Evolutionary conservation across 306 rosid species (phyloP).

Genomic region (Sesbania bispinosa): DNA sequence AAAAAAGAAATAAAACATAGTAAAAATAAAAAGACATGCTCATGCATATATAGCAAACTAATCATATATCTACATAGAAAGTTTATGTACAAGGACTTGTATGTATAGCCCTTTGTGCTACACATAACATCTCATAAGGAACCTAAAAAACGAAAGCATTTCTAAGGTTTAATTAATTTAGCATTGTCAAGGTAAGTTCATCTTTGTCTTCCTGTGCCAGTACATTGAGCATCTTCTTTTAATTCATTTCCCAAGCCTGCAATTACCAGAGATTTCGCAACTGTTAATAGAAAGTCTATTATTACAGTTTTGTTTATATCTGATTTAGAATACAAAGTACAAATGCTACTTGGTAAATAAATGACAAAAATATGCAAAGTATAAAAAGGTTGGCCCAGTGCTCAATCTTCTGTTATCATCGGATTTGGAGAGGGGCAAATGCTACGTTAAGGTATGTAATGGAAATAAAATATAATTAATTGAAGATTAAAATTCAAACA

Average conservation of each 20-base stretch:
- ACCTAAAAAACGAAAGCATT: constrained; percentile 22
- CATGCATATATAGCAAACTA: neutral
- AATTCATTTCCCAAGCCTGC: constrained; percentile 85
- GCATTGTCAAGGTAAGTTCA: constrained; percentile 1
- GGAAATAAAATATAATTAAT: neutral
- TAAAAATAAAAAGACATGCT: neutral
- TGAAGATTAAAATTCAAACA: neutral
- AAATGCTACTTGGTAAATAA: neutral
- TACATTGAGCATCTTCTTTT: constrained; percentile 23
- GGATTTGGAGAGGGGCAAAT: neutral
- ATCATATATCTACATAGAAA: constrained; percentile 2
- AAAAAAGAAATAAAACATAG: neutral
- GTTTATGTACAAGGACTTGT: constrained; percentile 28
- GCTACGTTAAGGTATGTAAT: neutral
- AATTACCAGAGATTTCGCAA: constrained; percentile 20
- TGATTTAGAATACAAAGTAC: neutral
- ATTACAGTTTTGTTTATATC: neutral
- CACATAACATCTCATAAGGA: constrained; percentile 25
- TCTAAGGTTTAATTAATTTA: constrained; percentile 22
- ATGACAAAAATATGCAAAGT: neutral
- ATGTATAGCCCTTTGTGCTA: constrained; percentile 22
- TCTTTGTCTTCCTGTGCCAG: constrained; percentile 21
- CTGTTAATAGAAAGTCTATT: neutral
- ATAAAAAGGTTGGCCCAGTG: neutral
- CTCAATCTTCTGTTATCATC: neutral